Percentiles rank a stretch among this genome's conserved stretches.
Evolutionary conservation across 352 stramenopile genomes (phyloP).

Genomic region (Peronospora tabacina): DNA sequence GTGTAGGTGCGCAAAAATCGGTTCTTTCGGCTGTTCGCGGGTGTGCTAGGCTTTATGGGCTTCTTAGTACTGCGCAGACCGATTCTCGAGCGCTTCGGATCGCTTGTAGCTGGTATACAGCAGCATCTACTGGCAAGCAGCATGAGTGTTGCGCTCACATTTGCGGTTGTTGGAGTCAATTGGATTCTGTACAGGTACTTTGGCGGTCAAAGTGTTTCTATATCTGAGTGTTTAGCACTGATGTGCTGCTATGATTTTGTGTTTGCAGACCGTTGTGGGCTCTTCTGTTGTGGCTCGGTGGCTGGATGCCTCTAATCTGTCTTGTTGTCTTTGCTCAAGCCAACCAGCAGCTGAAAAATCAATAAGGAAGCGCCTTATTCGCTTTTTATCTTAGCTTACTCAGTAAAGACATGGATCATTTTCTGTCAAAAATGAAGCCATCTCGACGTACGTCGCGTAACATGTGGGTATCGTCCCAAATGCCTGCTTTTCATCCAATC

Average conservation of each 20-base stretch:
- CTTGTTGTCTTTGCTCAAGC: slow-evolving; percentile 24
- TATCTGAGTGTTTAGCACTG: background rate
- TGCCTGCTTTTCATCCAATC: slow-evolving; percentile 23
- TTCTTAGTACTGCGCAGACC: slow-evolving; percentile 48
- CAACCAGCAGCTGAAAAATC: slow-evolving; percentile 28
- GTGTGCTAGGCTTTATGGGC: slow-evolving; percentile 55
- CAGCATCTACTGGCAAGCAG: slow-evolving; percentile 39
- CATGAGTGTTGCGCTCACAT: slow-evolving; percentile 44
- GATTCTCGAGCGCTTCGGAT: slow-evolving; percentile 29
- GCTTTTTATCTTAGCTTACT: background rate
- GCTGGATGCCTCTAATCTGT: slow-evolving; percentile 26
- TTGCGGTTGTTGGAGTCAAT: slow-evolving; percentile 34
- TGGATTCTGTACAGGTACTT: slow-evolving; percentile 52
- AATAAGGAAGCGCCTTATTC: slow-evolving; percentile 14
- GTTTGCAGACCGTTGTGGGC: slow-evolving; percentile 43
- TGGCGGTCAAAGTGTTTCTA: background rate
- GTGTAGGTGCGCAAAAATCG: slow-evolving; percentile 50
- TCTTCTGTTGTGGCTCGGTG: slow-evolving; percentile 24
- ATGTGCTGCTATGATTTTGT: background rate
- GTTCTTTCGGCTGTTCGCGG: slow-evolving; percentile 56
- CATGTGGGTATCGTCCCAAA: slow-evolving; percentile 2
- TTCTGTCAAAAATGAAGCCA: background rate
- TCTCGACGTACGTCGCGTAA: slow-evolving; percentile 1
- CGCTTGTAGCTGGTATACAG: slow-evolving; percentile 29
- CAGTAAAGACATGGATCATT: no score